phyloP scores from a whole-genome alignment of 202 grass and related monocot species.

The Zizania palustris region DNA sequence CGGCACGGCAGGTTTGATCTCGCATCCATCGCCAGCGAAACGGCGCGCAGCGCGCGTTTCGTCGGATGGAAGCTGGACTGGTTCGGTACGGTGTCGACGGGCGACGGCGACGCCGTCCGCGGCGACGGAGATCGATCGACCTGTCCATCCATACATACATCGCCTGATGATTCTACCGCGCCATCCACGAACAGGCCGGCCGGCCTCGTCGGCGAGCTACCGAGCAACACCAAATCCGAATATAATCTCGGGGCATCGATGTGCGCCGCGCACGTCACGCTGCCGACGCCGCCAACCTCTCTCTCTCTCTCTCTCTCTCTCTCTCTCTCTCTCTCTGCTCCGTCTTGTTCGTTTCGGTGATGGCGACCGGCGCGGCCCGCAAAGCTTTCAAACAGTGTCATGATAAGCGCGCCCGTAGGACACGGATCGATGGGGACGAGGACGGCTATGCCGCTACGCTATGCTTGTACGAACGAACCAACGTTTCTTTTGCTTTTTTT shows the following conservation, averaged over 20 bases:
- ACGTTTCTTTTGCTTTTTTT: background rate
- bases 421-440: background rate
- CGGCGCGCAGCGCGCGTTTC: background rate
- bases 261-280: background rate
- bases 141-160: background rate
- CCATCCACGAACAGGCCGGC: background rate
- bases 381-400: background rate
- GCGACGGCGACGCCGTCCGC: background rate
- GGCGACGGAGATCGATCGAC: background rate
- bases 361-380: background rate
- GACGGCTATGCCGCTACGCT: background rate
- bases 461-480: background rate
- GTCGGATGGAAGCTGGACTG: background rate
- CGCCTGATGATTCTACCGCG: background rate
- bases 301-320: background rate
- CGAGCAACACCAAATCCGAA: conserved; percentile 5
- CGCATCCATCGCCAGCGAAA: background rate
- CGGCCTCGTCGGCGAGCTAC: too few relatives aligned
- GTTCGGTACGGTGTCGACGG: background rate
- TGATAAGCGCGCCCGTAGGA: background rate
- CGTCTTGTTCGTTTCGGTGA: background rate
- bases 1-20: too few relatives aligned
- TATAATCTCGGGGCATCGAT: background rate
- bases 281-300: background rate
- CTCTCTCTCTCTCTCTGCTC: background rate